Evolutionary conservation across 2,329 filamentous ascomycete species (phyloP).

Genomic region (Scedosporium boydii): DNA sequence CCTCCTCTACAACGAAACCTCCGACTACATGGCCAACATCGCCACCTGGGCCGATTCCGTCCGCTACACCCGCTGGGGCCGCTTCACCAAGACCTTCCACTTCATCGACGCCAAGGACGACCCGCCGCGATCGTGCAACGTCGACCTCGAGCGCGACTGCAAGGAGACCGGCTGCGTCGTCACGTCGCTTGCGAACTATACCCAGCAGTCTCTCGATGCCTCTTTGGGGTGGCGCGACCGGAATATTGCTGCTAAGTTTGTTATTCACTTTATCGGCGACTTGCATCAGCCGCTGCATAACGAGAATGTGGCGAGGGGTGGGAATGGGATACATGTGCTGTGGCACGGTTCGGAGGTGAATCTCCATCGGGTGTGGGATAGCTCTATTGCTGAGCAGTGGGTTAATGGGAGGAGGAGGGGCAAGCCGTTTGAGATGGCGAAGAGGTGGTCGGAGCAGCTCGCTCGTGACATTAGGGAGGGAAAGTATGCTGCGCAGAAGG

Average conservation of each 20-base stretch:
- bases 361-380: constrained; percentile 67
- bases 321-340: constrained; percentile 57
- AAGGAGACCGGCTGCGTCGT: constrained; percentile 53
- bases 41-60: constrained; percentile 60
- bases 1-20: constrained; percentile 43
- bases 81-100: constrained; percentile 54
- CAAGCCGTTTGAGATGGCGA: constrained; percentile 38
- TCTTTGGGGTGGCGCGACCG: constrained; percentile 34
- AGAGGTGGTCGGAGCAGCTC: constrained; percentile 47
- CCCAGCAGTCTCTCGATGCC: constrained; percentile 39
- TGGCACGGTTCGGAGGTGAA: constrained; percentile 52
- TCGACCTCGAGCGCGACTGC: constrained; percentile 53
- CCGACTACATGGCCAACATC: constrained; percentile 51
- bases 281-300: constrained; percentile 61
- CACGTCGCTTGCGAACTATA: constrained; percentile 51
- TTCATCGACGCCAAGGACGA: constrained; percentile 60
- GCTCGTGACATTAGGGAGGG: constrained; percentile 44
- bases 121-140: constrained; percentile 47
- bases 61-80: constrained; percentile 54
- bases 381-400: constrained; percentile 55
- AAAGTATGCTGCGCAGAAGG: constrained; percentile 39
- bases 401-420: constrained; percentile 42
- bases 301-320: constrained; percentile 54
- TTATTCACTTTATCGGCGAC: constrained; percentile 60
- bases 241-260: constrained; percentile 54